Percentiles rank a stretch among this genome's conserved stretches.
These are phyloP conservation scores for Phytophthora cryptogea DNA, from an alignment of 352 stramenopile species.

Conservation along the genomic window DNA sequence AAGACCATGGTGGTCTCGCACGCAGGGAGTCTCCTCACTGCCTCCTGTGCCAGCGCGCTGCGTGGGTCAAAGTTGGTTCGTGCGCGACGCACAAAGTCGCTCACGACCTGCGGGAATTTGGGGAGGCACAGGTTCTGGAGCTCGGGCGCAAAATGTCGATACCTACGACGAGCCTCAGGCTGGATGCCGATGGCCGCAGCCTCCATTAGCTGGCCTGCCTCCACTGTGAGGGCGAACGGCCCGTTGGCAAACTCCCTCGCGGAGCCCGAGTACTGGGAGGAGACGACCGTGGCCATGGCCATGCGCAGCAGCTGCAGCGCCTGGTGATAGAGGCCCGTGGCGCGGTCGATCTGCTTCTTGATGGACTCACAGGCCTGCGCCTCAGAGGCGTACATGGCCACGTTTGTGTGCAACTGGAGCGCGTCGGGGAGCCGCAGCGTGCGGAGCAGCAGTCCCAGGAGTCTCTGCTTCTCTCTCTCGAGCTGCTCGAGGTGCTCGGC, in stretches of 20 bases:
- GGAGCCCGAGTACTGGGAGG: constrained; percentile 65
- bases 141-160: constrained; percentile 56
- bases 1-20: constrained; percentile 77
- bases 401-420: constrained; percentile 69
- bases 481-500: constrained; percentile 48
- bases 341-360: constrained; percentile 69
- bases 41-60: constrained; percentile 57
- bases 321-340: constrained; percentile 58
- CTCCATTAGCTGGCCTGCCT: constrained; percentile 73
- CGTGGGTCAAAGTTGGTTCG: constrained; percentile 65
- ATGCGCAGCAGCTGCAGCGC: constrained; percentile 68
- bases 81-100: constrained; percentile 65
- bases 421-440: constrained; percentile 56
- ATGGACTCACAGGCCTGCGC: constrained; percentile 70
- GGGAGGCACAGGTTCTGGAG: constrained; percentile 53
- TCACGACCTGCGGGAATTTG: constrained; percentile 69
- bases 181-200: constrained; percentile 63
- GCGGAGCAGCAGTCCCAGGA: constrained; percentile 50
- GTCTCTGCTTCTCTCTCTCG: constrained; percentile 63
- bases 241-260: constrained; percentile 73
- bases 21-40: constrained; percentile 59
- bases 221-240: constrained; percentile 66
- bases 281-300: constrained; percentile 67
- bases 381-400: constrained; percentile 77
- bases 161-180: constrained; percentile 69